Percentiles rank a stretch among this genome's conserved stretches.
phyloP scores from a whole-genome alignment of 2,329 filamentous ascomycete genomes.

The Fusarium sp. region DNA sequence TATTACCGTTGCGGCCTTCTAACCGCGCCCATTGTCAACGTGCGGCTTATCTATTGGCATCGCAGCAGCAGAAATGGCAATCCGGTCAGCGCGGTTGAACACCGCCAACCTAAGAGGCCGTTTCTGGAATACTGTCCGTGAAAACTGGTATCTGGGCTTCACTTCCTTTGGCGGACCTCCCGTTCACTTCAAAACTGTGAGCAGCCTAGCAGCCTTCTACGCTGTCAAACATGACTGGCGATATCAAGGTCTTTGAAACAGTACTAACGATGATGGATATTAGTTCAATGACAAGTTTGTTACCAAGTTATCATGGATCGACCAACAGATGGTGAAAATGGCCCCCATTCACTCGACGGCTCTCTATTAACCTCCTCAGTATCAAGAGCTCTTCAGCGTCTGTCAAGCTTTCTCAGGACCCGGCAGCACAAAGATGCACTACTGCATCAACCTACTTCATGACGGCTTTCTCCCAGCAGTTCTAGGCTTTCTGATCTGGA shows the following conservation, averaged over 20 bases:
- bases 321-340: constrained; percentile 70
- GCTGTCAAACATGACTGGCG: neutral
- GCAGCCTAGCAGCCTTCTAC: no score
- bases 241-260: neutral
- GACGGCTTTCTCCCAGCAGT: constrained; percentile 69
- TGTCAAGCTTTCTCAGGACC: constrained; percentile 77
- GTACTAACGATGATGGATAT: neutral
- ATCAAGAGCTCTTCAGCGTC: constrained; percentile 78
- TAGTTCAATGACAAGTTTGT: constrained; percentile 63
- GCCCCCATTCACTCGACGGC: accelerated
- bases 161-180: constrained; percentile 26
- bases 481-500: constrained; percentile 73
- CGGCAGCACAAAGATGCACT: constrained; percentile 77
- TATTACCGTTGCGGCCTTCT: neutral
- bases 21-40: neutral
- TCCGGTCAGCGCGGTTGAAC: neutral
- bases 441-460: constrained; percentile 74
- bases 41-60: neutral
- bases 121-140: constrained; percentile 6
- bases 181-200: constrained; percentile 28
- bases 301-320: constrained; percentile 70
- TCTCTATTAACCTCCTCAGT: constrained; percentile 55
- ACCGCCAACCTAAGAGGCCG: neutral
- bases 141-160: constrained; percentile 60
- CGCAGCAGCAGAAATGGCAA: neutral